phyloP scores from a whole-genome alignment of 352 stramenopile genomes.

The Globisporangium spiculum region DNA sequence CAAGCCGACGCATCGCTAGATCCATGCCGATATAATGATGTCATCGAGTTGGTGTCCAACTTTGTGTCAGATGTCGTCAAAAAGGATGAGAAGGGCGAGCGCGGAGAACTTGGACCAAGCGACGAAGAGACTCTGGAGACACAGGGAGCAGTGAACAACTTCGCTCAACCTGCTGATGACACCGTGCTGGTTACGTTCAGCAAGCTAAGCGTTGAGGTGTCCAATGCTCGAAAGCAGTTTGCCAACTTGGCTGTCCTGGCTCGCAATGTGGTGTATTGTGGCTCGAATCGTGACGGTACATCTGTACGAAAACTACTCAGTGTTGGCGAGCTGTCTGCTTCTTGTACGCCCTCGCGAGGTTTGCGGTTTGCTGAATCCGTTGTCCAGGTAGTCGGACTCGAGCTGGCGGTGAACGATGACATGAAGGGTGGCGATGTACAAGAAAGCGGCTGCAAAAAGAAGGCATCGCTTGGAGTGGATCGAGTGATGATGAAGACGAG shows the following conservation, averaged over 20 bases:
- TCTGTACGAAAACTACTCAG: background rate
- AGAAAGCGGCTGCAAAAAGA: background rate
- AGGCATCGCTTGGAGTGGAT: background rate
- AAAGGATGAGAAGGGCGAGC: background rate
- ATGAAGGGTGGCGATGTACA: background rate
- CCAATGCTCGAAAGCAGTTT: conserved; percentile 3
- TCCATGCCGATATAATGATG: conserved; percentile 4
- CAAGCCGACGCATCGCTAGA: conserved; percentile 14
- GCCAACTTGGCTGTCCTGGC: conserved; percentile 4
- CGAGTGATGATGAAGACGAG: background rate
- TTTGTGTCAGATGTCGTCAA: conserved; percentile 15
- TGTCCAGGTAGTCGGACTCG: conserved; percentile 11
- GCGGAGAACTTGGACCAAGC: background rate
- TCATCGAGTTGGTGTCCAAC: conserved; percentile 12
- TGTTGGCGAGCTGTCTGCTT: conserved; percentile 11
- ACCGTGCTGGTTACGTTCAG: conserved; percentile 33
- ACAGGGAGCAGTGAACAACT: background rate
- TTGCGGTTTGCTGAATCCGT: conserved; percentile 3
- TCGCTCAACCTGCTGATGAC: background rate
- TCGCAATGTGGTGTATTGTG: conserved; percentile 11
- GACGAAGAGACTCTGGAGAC: background rate
- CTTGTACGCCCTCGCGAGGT: background rate
- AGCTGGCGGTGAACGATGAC: background rate
- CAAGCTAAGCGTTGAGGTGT: conserved; percentile 26
- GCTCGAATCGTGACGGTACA: conserved; percentile 3